Conservation (phyloP, 108 stramenopile genomes). For the Poteriospumella lacustris region DNA sequence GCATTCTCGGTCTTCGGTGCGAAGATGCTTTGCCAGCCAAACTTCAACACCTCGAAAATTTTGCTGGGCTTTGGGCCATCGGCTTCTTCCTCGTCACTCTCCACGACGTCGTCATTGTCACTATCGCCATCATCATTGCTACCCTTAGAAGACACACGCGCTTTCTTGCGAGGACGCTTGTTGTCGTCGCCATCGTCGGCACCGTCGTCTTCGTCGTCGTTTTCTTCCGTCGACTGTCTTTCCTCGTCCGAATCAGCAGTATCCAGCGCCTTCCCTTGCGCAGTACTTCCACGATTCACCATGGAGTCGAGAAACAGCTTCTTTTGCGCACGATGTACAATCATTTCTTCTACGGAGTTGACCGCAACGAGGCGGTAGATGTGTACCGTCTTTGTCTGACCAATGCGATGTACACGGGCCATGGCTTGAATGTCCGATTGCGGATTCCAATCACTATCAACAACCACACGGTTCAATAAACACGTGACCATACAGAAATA, state of each 20-base stretch:
- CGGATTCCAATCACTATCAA: not conserved
- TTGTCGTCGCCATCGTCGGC: not conserved
- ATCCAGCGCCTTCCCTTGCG: not conserved
- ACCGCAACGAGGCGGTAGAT: conserved; percentile 39
- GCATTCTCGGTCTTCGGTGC: not conserved
- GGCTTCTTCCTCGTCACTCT: not conserved
- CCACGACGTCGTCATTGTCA: not conserved
- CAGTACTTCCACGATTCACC: conserved; percentile 53
- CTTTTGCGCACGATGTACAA: conserved; percentile 93
- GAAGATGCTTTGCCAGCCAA: not conserved
- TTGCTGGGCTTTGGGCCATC: not conserved
- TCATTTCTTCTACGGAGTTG: conserved; percentile 60
- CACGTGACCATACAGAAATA: too few relatives aligned
- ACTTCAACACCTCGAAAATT: not conserved
- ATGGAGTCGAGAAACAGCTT: conserved; percentile 98
- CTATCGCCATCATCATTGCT: not conserved
- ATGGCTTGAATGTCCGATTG: conserved; percentile 38
- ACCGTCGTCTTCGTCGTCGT: not conserved
- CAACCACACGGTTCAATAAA: too few relatives aligned
- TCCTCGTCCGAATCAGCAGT: too few relatives aligned
- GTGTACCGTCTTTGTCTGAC: conserved; percentile 44
- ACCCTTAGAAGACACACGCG: too few relatives aligned
- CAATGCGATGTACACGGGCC: conserved; percentile 56
- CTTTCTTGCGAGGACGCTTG: too few relatives aligned
- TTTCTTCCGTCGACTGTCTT: too few relatives aligned